Evolutionary conservation across 2,329 filamentous ascomycete species (phyloP), one percentile per base, ranked within the genome.

Genomic region (Neonectria sp.): DNA sequence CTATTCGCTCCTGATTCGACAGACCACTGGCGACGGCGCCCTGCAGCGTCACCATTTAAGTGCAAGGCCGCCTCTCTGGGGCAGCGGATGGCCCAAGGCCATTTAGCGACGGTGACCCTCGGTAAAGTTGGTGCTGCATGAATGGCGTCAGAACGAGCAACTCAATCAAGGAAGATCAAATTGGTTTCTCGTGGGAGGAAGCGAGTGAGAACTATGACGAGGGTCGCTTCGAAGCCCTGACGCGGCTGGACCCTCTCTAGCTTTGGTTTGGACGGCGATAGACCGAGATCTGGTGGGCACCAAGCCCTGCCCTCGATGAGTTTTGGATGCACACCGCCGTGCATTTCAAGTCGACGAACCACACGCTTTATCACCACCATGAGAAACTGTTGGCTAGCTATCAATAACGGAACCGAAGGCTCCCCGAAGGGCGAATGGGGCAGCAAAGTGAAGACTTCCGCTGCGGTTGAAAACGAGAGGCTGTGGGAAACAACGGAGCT

Each of bases 1-100:
- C 70, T 62, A 77, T 77, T 78, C 75, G 76, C 62, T 69, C 27
- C 59, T 57, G 67, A 55, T 31, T 67, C 60, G 68, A 65, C 63
- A 68, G 60, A 43, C 61, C 55, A 67, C 57, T 67, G 67, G 67
- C 60, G 75, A 72, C 73, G 76, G 75, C 74, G 73, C 63, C 65
- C 66, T 70, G 68, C 73, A 74, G 71, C 68, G 70, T 69, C 67
- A 73, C 69, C 65, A 69, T 71, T 66, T 56, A 64, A 68, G 62
- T 65, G 63, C 67, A 63, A 49, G 51, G 13, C 35, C 58, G 67
- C 73, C 59, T 63, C 58, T 67, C 71, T 69, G 70, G 66, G 58
- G 53, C 60, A 52, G 63, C 52, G 55, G 58, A 69, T 56, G 65
- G 63, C 48, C 68, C 60, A 64, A 65, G 56, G 49, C 45, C 57